Conservation (phyloP, 495 filamentous ascomycete species). For the Penicillium subrubescens region DNA sequence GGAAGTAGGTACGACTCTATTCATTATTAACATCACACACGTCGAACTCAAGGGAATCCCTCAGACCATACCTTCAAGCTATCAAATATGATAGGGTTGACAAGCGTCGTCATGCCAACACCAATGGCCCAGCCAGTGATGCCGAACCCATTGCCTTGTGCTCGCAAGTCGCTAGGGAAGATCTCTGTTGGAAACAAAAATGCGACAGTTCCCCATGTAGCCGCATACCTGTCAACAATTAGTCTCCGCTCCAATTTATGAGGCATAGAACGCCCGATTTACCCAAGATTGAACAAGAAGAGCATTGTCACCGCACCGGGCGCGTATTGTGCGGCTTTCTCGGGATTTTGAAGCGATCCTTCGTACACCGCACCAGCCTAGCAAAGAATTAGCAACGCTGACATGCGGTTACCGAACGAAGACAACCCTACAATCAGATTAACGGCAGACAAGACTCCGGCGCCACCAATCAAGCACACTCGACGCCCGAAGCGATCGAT, state of each 20-base stretch:
- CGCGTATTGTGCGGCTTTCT: slow-evolving; percentile 37
- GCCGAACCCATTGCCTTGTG: slow-evolving; percentile 58
- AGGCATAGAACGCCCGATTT: background rate
- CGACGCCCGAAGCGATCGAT: slow-evolving; percentile 53
- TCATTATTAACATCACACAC: slow-evolving; percentile 9
- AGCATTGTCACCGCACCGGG: slow-evolving; percentile 54
- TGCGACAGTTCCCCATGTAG: slow-evolving; percentile 58
- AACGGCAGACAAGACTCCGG: slow-evolving; percentile 33
- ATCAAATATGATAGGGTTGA: slow-evolving; percentile 55
- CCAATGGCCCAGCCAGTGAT: slow-evolving; percentile 62
- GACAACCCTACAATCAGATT: slow-evolving; percentile 34
- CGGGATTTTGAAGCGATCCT: slow-evolving; percentile 33
- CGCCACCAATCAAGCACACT: slow-evolving; percentile 44
- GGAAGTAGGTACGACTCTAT: slow-evolving; percentile 52
- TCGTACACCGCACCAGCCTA: slow-evolving; percentile 46
- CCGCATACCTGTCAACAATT: slow-evolving; percentile 40
- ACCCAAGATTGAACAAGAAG: slow-evolving; percentile 55
- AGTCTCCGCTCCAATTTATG: background rate
- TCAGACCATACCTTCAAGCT: slow-evolving; percentile 30
- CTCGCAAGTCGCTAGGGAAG: slow-evolving; percentile 52
- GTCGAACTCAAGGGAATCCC: too few species aligned
- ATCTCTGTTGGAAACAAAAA: slow-evolving; percentile 58
- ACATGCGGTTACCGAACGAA: background rate
- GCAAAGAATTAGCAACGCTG: background rate
- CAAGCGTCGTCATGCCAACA: slow-evolving; percentile 55